Base-by-base conservation (phyloP, 805 yeast genomes). In the Blastobotrys chiropterorum region DNA sequence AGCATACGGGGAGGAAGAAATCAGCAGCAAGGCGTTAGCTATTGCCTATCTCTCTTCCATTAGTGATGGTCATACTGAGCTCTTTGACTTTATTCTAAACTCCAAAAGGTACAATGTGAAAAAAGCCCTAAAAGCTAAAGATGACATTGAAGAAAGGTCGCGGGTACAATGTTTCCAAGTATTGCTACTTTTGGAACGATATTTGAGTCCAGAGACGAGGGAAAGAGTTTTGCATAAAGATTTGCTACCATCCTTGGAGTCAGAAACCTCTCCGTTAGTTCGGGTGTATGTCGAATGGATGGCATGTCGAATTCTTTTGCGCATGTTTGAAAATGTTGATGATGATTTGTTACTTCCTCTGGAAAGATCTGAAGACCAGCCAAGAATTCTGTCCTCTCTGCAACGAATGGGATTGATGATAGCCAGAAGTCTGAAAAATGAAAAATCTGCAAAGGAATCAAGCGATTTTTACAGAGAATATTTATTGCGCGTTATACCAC, bases 231-330 rank as follows among this genome's bases (percentile, higher is more conserved):
- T 79, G 6, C 55, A 65, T 0, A 47, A 49, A 6, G 30, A 31
- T 8, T 56, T 76, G 11, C 48, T 73, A 3, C 63, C 66, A 0
- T 62, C 70, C 6, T 69, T 87, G 11, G 70, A 75, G 42, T 67
- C 70, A 1, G 98, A 92, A 56, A 80, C 87, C 13, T 85, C 94
- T 56, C 97, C 97, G 0, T 69, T 82, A 45, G 86, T 81, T 3
- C 76, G 97, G 52, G 69, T 77, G 2, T 87, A 85, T 60, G 67
- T 86, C 50, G 97, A 90, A 62, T 90, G 96, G 96, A 71, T 83
- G 13, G 66, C 84, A 40, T 77, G 87, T 0, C 67, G 71, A 14
- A 68, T 73, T 17, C 62, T 80, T 46, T 54, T 70, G 13, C 60
- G 61, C n/a, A 62, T 55, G 43, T 48, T 49, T 8, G 57, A 65